phyloP scores from a whole-genome alignment of 2,329 filamentous ascomycete species.

The Chrysoporthe puriensis region DNA sequence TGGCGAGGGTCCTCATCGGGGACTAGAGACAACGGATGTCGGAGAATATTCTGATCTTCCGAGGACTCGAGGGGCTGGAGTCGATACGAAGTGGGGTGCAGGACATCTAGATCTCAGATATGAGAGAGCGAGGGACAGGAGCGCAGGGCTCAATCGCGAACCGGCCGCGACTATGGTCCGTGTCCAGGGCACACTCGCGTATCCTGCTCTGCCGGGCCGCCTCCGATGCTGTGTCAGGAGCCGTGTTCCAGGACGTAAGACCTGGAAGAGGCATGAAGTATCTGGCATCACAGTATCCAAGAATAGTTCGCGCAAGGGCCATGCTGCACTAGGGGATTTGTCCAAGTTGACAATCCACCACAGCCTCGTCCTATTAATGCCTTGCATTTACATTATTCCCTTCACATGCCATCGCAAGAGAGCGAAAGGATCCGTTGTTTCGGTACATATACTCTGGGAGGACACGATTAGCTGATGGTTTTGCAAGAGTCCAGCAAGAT shows the following conservation, averaged over 20 bases:
- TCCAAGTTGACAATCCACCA: too few species aligned
- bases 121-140: neutral
- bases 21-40: neutral
- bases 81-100: neutral
- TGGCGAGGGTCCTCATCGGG: neutral
- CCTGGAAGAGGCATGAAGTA: neutral
- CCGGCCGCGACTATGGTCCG: neutral
- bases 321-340: too few species aligned
- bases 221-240: neutral
- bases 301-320: too few species aligned
- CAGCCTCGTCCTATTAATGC: neutral
- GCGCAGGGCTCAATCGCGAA: neutral
- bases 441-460: too few species aligned
- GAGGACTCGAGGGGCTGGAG: constrained; percentile 2
- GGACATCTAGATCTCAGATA: neutral
- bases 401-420: too few species aligned
- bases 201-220: neutral
- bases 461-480: too few species aligned
- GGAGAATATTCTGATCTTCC: neutral
- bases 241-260: neutral
- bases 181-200: neutral
- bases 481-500: too few species aligned
- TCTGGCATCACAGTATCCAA: too few species aligned
- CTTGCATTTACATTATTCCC: too few species aligned
- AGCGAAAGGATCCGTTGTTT: too few species aligned